phyloP scores from a whole-genome alignment of 352 stramenopile genomes.

The Phytophthora macrochlamydospora region DNA sequence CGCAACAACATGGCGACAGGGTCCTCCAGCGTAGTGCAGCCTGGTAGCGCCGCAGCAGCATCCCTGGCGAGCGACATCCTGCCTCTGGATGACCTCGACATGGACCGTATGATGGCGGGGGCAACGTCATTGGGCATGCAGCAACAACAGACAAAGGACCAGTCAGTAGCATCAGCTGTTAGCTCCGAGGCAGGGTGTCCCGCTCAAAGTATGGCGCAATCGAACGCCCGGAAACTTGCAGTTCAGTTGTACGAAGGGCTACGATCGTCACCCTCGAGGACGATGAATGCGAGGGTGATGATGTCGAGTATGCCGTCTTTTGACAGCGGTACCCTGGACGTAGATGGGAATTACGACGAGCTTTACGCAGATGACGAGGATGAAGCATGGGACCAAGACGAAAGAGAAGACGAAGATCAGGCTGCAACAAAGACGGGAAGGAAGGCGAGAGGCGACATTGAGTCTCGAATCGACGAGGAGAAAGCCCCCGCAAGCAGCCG shows the following conservation, averaged over 20 bases:
- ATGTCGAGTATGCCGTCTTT: conserved; percentile 6
- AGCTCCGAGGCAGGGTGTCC: neutral
- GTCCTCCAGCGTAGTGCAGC: neutral
- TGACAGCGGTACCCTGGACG: conserved; percentile 12
- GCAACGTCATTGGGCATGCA: conserved; percentile 4
- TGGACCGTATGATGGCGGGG: conserved; percentile 31
- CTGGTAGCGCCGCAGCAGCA: neutral
- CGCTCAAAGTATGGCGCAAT: neutral
- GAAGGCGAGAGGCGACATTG: neutral
- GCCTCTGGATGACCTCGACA: conserved; percentile 46
- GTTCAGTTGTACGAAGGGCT: conserved; percentile 30
- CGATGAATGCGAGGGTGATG: conserved; percentile 15
- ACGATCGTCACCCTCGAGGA: conserved; percentile 5
- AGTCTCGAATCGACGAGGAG: conserved; percentile 5
- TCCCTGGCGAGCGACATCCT: conserved; percentile 28
- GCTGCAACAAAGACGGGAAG: neutral
- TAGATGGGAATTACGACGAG: conserved; percentile 31
- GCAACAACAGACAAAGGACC: conserved; percentile 6
- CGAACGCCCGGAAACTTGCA: conserved; percentile 22
- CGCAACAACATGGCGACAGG: conserved; percentile 30
- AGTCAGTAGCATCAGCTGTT: neutral
- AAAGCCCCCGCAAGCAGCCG: conserved; percentile 2
- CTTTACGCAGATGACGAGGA: conserved; percentile 23
- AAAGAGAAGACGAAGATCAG: conserved; percentile 9
- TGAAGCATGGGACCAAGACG: conserved; percentile 1